These are phyloP conservation scores for Triglochin maritima DNA, from an alignment of 106 monocot genomes.

Conservation along the genomic window DNA sequence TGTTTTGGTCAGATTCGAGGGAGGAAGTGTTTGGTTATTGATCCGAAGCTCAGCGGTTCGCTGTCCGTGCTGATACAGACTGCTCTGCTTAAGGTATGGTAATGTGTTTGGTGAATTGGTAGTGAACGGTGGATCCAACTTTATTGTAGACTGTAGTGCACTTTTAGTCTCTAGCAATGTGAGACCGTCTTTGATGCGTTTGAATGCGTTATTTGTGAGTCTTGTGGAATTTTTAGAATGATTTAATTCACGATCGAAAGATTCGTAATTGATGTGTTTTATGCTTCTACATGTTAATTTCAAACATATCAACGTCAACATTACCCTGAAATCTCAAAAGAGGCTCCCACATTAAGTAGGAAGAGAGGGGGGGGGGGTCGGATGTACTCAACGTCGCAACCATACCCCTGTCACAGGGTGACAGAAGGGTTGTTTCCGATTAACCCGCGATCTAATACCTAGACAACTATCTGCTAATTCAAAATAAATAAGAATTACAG, in stretches of 20 bases:
- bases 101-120: background rate
- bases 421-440: no score
- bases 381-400: no score
- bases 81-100: conserved; percentile 61
- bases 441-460: no score
- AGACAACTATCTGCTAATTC: no score
- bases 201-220: background rate
- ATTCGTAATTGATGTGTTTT: background rate
- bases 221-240: background rate
- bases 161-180: background rate
- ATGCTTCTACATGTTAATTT: background rate
- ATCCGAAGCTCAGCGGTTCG: conserved; percentile 74
- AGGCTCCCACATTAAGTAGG: no score
- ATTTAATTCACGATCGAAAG: background rate
- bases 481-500: no score
- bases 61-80: conserved; percentile 85
- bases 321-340: no score
- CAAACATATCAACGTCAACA: no score
- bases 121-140: background rate
- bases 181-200: background rate
- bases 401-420: no score
- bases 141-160: background rate
- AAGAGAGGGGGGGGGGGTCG: no score
- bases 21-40: conserved; percentile 85
- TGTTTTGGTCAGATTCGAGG: conserved; percentile 50